Base-by-base conservation (phyloP, 2,329 filamentous ascomycete genomes). In the Calonectria montana region DNA sequence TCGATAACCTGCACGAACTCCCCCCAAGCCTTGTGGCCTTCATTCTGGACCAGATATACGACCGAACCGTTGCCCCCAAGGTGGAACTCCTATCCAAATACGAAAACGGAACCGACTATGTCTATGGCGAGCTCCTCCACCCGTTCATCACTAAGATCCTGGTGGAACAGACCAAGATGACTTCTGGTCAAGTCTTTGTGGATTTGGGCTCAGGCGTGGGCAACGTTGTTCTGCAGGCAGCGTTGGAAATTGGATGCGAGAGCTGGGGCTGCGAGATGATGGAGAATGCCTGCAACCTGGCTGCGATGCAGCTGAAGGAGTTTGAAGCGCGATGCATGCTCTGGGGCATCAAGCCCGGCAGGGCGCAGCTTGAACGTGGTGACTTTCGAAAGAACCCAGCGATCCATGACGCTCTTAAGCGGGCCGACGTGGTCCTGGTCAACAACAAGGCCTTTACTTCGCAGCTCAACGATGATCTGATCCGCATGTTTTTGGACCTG, bases 361-460 rank as follows among this genome's bases (percentile, higher is more conserved):
- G 90, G 71, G 94, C 97, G n/a, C 89, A 91, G 72, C 90, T 99
- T 8, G 90, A 96, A 73, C 88, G 92, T 50, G 97, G 95, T 70
- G 94, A 98, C 81, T 98, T 99, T 80, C 91, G 95, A 12, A 91
- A 92, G 75, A 94, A 93, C 76, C 82, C 89, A 18, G 87, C 88
- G 70, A 94, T 98, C 61, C 88, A 92, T 71, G 88, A 91, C 27
- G 92, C 92, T 9, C 88, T 99, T 62, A 93, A 93, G 82, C 91
- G 92, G 67, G 96, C 97, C 2, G 97, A 99, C 81, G 96, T 98
- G n/a, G 91, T 99, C 21, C 89, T 99, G 29, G 96, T 98, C 78
- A 99, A 99, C 87, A 99, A 99, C 84, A 96, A 98, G 84, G 97
- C 95, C 2, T 99, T 99, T 84, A 96, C 93, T 7, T 93, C 96